These are phyloP conservation scores for Astraeus odoratus DNA, from an alignment of 768 basidiomycete genomes.

Conservation along the genomic window DNA sequence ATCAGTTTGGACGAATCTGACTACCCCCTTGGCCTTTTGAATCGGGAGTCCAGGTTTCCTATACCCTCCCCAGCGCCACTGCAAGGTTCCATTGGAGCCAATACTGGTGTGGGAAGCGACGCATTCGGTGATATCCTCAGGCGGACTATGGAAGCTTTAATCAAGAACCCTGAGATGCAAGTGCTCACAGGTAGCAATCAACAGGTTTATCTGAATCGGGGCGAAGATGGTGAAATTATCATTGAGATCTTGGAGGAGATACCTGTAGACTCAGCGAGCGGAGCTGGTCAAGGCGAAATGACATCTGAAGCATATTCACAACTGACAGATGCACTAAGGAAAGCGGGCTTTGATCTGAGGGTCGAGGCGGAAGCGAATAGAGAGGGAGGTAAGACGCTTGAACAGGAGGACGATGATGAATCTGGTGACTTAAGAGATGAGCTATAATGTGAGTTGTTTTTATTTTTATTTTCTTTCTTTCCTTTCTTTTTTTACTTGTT, in stretches of 20 bases:
- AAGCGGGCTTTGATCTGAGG: constrained; percentile 45
- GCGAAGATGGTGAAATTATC: constrained; percentile 35
- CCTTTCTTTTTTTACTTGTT: neutral
- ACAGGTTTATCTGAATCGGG: constrained; percentile 37
- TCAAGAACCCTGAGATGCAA: constrained; percentile 26
- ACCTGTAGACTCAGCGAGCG: constrained; percentile 27
- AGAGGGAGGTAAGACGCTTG: constrained; percentile 16
- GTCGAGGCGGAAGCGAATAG: constrained; percentile 24
- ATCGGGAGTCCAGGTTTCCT: constrained; percentile 43
- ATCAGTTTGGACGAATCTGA: constrained; percentile 42
- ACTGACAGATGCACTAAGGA: constrained; percentile 45
- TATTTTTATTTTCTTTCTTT: no score
- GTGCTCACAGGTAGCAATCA: constrained; percentile 22
- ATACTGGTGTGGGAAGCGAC: constrained; percentile 11
- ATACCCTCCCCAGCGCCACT: constrained; percentile 23
- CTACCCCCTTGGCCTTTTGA: constrained; percentile 47
- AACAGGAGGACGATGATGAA: constrained; percentile 28
- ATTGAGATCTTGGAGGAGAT: constrained; percentile 42
- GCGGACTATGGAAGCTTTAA: constrained; percentile 22
- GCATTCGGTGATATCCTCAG: constrained; percentile 21
- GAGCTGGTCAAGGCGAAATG: constrained; percentile 19
- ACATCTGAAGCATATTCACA: constrained; percentile 35
- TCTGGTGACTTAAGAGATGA: constrained; percentile 24
- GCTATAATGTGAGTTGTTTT: constrained; percentile 27
- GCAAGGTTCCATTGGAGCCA: constrained; percentile 14